Evolutionary conservation across 371 early-diverging fungal species (phyloP), one percentile per base, ranked within the genome.

Genomic region (Mucor plumbeus): DNA sequence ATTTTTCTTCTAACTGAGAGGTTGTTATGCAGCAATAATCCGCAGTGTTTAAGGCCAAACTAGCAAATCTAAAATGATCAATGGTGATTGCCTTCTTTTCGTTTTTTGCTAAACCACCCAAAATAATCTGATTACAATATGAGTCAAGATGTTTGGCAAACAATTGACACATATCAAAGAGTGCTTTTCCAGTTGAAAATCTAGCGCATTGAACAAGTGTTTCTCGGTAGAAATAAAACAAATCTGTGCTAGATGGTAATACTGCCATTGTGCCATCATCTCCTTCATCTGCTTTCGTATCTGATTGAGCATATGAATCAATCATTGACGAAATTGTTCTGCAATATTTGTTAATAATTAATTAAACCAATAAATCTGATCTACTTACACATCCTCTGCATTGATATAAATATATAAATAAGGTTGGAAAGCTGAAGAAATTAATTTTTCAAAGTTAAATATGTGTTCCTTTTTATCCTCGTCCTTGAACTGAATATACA

Each of bases 1-100:
- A 73, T 74, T 92, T 93, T 48, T 94, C 93, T 69, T 96, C 96
- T 11, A 97, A 36, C 21, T 94, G 97, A 3, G 85, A 75, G 0
- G 92, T 93, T 0, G 95, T 95, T n/a, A 86, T 86, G 17, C 85
- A 78, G 65, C 98, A 97, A 76, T 97, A 98, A 71, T 98, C 98
- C 0, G 94, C 93, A 0, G 99, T 98, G 62, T 96, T 97, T 55
- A 97, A 74, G 7, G 95, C 83, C 14, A 92, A 69, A 67, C 94
- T 93, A 1, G 87, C 87, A 31, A 86, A 81, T n/a, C 86, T 72
- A 38, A 92, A 70, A 41, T 90, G 87, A 7, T 90, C 89, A 3
- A 80, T 74, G 4, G 85, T 80, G 15, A 90, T 65, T 6, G 85
- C 60, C 54, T 81, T 80, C 55, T 85, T 89, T 33, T 93, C 92